Base-by-base conservation (phyloP, 1,284 basidiomycete genomes). In the Naganishia sp. region DNA sequence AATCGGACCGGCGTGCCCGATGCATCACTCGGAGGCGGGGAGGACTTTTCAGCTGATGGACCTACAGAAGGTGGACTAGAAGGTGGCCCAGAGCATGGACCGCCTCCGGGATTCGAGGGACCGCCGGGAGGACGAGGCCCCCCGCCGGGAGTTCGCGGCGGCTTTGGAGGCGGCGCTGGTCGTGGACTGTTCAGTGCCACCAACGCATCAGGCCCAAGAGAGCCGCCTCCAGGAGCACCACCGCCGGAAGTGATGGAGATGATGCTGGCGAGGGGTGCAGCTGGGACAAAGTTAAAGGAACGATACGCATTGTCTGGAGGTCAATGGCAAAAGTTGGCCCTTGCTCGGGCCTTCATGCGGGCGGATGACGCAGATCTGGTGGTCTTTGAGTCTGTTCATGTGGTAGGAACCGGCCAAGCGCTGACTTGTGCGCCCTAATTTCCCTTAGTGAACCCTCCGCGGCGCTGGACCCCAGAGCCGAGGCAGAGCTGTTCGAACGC, bases 291-390 rank as follows among this genome's bases (percentile, higher is more conserved):
- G 36, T 16, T 55, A 16, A 39, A 46, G 21, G 63, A 68, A 21
- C 39, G 53, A 9, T 36, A 63, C 18, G 53, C 65, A n/a, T 56
- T 75, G 21, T 69, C 70, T 36, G 68, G 72, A 52, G 73, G 72
- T 42, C 78, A 92, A 88, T 92, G 90, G 90, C 90, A 92, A 80
- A 83, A 89, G 72, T 84, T 92, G 68, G 90, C 90, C 15, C 84
- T 92, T 53, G 87, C 90, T 56, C 84, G 90, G 60, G 88, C 90
- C 21, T 92, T 92, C 73, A 90, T 91, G 88, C 83, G 89, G 68
- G 86, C 88, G 39, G 84, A 87, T 71, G 85, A 88, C 70, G 85
- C 89, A 25, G 87, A 91, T 77, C 80, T 93, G 15, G 80, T 92
- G 45, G 79, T 92, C 52, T 88, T 92, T 74, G 90, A 92, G 73